Percentiles rank a stretch among this genome's conserved stretches.
Conservation (phyloP, 805 yeast species). For the Metschnikowia dekortorum region DNA sequence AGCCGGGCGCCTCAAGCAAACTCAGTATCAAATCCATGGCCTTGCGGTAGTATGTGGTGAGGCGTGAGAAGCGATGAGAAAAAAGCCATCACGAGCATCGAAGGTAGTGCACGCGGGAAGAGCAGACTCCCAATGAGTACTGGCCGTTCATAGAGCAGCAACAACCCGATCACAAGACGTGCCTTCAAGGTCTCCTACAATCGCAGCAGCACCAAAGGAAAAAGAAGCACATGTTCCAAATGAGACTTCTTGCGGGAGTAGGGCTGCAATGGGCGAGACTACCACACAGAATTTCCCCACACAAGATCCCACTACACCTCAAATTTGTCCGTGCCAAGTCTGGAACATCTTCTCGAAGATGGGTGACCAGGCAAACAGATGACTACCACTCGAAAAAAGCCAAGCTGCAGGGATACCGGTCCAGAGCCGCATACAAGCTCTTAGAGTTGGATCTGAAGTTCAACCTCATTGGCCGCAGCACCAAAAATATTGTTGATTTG, state of each 20-base stretch:
- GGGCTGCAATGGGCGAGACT: not conserved
- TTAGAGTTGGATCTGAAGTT: constrained; percentile 67
- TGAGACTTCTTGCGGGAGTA: not conserved
- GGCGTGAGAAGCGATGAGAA: constrained; percentile 4
- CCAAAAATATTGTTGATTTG: constrained; percentile 70
- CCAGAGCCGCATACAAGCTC: constrained; percentile 90
- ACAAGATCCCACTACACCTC: not conserved
- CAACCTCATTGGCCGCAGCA: constrained; percentile 47
- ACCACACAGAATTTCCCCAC: not conserved
- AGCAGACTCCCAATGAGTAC: not conserved
- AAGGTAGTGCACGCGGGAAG: constrained; percentile 2
- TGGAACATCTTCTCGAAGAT: constrained; percentile 32
- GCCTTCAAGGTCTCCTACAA: no score
- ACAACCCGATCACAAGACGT: no score
- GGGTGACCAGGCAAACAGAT: constrained; percentile 67
- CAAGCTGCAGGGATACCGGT: constrained; percentile 53
- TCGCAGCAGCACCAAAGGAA: not conserved
- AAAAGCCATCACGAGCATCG: constrained; percentile 17
- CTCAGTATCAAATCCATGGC: constrained; percentile 13
- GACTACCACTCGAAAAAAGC: constrained; percentile 72
- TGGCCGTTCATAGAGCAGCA: no score
- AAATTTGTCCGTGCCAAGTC: constrained; percentile 8
- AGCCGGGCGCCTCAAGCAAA: constrained; percentile 13
- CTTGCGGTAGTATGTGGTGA: not conserved
- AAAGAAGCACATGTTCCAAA: not conserved